phyloP scores from a whole-genome alignment of 768 basidiomycete species.

The Psilocybe cubensis region DNA sequence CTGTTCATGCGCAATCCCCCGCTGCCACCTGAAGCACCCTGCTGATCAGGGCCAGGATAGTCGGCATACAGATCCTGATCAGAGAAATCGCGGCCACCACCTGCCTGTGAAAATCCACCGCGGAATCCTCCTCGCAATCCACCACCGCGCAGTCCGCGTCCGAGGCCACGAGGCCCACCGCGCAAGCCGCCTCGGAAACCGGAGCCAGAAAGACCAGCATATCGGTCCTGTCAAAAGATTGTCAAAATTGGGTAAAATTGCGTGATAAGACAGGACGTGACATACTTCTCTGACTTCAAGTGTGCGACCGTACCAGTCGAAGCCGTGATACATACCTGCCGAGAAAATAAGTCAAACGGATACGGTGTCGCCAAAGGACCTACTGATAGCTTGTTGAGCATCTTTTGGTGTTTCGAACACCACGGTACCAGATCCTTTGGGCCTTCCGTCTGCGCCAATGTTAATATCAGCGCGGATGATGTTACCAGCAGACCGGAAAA shows the following conservation, averaged over 20 bases:
- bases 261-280: neutral
- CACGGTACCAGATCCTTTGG: conserved; percentile 97
- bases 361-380: conserved; percentile 32
- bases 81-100: conserved; percentile 78
- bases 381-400: conserved; percentile 90
- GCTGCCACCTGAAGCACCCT: conserved; percentile 38
- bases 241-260: neutral
- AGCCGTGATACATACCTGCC: conserved; percentile 94
- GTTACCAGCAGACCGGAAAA: conserved; percentile 94
- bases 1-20: conserved; percentile 43
- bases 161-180: conserved; percentile 52
- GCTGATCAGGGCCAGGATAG: conserved; percentile 87
- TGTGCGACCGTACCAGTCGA: conserved; percentile 94
- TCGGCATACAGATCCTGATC: conserved; percentile 91
- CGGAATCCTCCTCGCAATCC: conserved; percentile 52
- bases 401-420: conserved; percentile 92
- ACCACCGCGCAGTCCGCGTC: conserved; percentile 35
- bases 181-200: conserved; percentile 65
- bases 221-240: conserved; percentile 65
- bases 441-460: conserved; percentile 88
- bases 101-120: conserved; percentile 42
- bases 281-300: conserved; percentile 94
- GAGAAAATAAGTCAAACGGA: neutral
- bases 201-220: conserved; percentile 81
- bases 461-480: conserved; percentile 97